Conservation (phyloP, 192 early-diverging fungal genomes). For the Umbelopsis ramanniana region DNA sequence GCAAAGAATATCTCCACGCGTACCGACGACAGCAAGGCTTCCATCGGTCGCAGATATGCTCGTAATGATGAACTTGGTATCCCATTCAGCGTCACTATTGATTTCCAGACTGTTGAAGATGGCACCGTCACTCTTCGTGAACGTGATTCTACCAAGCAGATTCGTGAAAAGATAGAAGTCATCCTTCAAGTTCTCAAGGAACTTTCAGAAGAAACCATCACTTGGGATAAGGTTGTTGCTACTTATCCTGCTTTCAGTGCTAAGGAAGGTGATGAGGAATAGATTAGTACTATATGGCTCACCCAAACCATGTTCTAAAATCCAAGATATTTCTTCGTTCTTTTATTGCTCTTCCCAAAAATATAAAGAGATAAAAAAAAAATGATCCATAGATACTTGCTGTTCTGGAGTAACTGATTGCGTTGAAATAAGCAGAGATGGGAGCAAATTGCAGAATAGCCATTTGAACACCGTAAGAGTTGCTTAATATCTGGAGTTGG, state of each 20-base stretch:
- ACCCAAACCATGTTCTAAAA: too few relatives aligned
- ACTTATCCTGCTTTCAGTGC: slow-evolving; percentile 21
- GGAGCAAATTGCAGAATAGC: too few relatives aligned
- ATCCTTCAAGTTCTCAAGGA: slow-evolving; percentile 69
- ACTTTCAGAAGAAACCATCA: slow-evolving; percentile 8
- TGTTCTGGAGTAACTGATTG: too few relatives aligned
- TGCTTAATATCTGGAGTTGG: neutral
- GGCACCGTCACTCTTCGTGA: slow-evolving; percentile 93
- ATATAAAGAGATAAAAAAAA: too few relatives aligned
- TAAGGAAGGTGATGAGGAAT: slow-evolving; percentile 9
- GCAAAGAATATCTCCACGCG: slow-evolving; percentile 76
- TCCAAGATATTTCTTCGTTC: too few relatives aligned
- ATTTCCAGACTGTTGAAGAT: slow-evolving; percentile 97
- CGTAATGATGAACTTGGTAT: slow-evolving; percentile 99
- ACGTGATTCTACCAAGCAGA: slow-evolving; percentile 95
- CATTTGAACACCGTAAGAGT: too few relatives aligned
- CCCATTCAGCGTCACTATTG: slow-evolving; percentile 96
- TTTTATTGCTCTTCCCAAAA: too few relatives aligned
- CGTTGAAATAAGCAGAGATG: too few relatives aligned
- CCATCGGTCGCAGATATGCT: slow-evolving; percentile 95
- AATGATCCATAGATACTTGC: too few relatives aligned
- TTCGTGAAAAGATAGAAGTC: slow-evolving; percentile 75
- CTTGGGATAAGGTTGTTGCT: slow-evolving; percentile 19
- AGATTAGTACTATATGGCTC: neutral
- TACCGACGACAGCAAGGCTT: slow-evolving; percentile 85